These are phyloP conservation scores for Chenopodium album DNA, from an alignment of 148 eudicot genomes.

Conservation along the genomic window DNA sequence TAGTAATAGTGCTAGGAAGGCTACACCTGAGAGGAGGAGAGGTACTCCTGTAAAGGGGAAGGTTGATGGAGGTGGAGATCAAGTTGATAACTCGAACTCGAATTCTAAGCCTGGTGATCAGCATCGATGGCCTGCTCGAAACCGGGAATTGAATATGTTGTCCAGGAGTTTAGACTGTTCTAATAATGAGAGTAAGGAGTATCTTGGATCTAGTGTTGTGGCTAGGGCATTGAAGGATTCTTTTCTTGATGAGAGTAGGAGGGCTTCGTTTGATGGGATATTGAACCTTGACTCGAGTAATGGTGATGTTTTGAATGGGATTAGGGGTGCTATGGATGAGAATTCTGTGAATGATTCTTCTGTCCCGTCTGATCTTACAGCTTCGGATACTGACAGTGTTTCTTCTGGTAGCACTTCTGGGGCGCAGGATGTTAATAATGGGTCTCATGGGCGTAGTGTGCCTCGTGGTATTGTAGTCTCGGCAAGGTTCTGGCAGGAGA, in stretches of 20 bases:
- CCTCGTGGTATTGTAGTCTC: slow-evolving; percentile 65
- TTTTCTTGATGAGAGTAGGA: slow-evolving; percentile 51
- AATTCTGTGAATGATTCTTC: slow-evolving; percentile 59
- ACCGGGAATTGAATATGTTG: slow-evolving; percentile 40
- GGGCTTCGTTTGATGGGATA: slow-evolving; percentile 80
- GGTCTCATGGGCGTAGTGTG: slow-evolving; percentile 36
- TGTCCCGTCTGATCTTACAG: slow-evolving; percentile 62
- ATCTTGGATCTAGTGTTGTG: slow-evolving; percentile 55
- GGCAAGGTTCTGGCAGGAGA: slow-evolving; percentile 96
- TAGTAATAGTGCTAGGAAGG: slow-evolving; percentile 52
- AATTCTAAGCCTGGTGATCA: slow-evolving; percentile 62
- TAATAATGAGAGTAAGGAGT: slow-evolving; percentile 41
- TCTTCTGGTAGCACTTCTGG: slow-evolving; percentile 94
- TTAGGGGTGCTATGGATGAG: slow-evolving; percentile 35
- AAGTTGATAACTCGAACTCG: slow-evolving; percentile 55
- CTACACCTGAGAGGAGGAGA: slow-evolving; percentile 78
- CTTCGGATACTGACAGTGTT: slow-evolving; percentile 87
- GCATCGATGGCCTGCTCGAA: slow-evolving; percentile 80
- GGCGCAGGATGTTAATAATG: slow-evolving; percentile 50
- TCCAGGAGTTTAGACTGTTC: slow-evolving; percentile 61
- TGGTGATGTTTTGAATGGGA: slow-evolving; percentile 45
- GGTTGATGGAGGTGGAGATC: slow-evolving; percentile 58
- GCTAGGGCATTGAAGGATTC: slow-evolving; percentile 56
- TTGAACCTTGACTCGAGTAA: slow-evolving; percentile 54
- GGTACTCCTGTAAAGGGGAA: slow-evolving; percentile 58